These are phyloP conservation scores for Peribolospora kevripleyi DNA, from an alignment of 768 basidiomycete genomes.

Conservation along the genomic window DNA sequence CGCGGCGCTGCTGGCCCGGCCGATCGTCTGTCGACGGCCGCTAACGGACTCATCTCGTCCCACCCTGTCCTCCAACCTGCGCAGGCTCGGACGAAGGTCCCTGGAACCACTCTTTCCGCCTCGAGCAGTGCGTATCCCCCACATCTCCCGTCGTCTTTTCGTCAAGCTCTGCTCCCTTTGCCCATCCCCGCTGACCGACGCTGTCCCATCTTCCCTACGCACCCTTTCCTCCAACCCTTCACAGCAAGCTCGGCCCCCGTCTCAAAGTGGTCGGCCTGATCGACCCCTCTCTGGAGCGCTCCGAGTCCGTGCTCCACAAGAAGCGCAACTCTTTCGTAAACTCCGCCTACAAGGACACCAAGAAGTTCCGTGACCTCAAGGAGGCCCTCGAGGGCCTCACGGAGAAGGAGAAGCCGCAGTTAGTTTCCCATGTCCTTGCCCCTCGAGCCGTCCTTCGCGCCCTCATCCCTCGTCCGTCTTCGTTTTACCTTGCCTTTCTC, in stretches of 20 bases:
- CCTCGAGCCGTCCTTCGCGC: background rate
- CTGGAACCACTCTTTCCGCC: constrained; percentile 25
- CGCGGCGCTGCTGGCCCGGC: too few relatives aligned
- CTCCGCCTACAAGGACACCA: constrained; percentile 70
- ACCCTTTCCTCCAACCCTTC: background rate
- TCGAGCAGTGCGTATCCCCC: constrained; percentile 16
- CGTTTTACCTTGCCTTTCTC: background rate
- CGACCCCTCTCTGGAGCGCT: constrained; percentile 68
- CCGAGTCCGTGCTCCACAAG: constrained; percentile 51
- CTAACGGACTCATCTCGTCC: too few relatives aligned
- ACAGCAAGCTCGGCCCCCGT: constrained; percentile 68
- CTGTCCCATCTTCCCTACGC: background rate
- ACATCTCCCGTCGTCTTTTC: too few relatives aligned
- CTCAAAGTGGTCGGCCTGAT: constrained; percentile 88
- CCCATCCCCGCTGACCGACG: too few relatives aligned
- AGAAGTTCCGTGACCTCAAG: constrained; percentile 7
- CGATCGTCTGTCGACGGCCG: too few relatives aligned
- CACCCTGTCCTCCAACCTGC: background rate
- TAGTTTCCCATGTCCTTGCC: background rate
- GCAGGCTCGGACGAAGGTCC: background rate
- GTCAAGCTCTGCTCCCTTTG: too few relatives aligned
- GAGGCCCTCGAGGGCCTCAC: constrained; percentile 7
- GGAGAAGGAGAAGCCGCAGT: constrained; percentile 3
- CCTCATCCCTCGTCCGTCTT: background rate
- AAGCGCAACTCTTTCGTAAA: constrained; percentile 84